Base-by-base conservation (phyloP, 2,329 filamentous ascomycete species). In the Xylogone sp. region DNA sequence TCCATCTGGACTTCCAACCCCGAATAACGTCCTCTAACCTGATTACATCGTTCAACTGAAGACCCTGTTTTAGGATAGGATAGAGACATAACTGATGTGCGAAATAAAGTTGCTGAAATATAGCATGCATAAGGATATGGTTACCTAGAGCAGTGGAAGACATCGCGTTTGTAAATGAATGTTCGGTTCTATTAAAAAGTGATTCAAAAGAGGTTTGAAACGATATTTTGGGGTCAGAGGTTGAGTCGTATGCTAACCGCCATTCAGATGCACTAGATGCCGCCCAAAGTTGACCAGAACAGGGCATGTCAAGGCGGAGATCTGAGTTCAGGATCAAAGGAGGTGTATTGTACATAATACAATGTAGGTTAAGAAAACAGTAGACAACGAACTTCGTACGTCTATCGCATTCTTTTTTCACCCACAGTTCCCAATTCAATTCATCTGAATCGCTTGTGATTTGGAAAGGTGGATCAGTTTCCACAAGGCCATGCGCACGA, bases 31-130 rank as follows among this genome's bases (percentile, higher is more conserved):
- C 76, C 1, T 73, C 71, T 2, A 82, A 75, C 46, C 81, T 77
- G 34, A 82, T 78, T 2, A 82, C 74, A 52, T 83, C 79, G 43
- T 82, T 77, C 0, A 72, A 69, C 1, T 42, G 44, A 2, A 56
- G 43, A 20, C 27, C 42, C 12, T 49, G 43, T 19, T 2, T 45
- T 3, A 12, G 48, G 34, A 16, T 31, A 5, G 16, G 43, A 39
- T 16, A 18, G 12, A 39, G 16, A 21, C 21, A 51, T 51, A 46
- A 39, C 21, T 86, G 81, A 59, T 86, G 86, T 21, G 87, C 66
- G 34, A 88, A 72, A 63, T 85, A 88, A 12, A 89, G 84, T 55
- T 88, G 84, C 60, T 90, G 86, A 10, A 88, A 77, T 24, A 90
- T 66, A 3, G 84, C 85, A 60, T 89, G 86, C 2, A 89, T 84